phyloP scores from a whole-genome alignment of 176 grass and related monocot species.

The Rhynchospora tenuis region DNA sequence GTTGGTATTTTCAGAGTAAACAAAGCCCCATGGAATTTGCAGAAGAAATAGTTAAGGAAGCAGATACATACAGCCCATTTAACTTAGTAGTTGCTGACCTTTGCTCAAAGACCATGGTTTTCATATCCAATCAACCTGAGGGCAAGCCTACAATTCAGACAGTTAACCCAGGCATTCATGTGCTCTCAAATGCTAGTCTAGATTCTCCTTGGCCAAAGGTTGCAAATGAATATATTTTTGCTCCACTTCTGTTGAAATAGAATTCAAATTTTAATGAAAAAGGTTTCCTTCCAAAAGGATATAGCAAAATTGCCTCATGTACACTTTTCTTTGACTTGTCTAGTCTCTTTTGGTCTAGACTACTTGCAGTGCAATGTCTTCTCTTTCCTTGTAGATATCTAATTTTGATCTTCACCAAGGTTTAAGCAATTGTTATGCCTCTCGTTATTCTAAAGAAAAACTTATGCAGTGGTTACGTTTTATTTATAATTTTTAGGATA shows the following conservation, averaged over 20 bases:
- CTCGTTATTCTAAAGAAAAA: too few species aligned
- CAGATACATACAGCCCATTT: constrained; percentile 77
- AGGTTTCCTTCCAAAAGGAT: background rate
- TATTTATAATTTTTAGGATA: background rate
- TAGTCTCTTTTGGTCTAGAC: background rate
- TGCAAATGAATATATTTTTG: background rate
- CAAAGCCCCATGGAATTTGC: constrained; percentile 55
- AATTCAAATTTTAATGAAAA: background rate
- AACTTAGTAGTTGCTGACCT: constrained; percentile 80
- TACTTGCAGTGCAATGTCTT: background rate
- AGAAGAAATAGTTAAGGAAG: constrained; percentile 69
- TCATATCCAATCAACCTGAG: constrained; percentile 63
- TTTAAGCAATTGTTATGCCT: too few species aligned
- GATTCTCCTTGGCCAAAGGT: constrained; percentile 94
- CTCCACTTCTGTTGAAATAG: background rate
- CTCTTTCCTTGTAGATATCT: background rate
- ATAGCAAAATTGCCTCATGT: background rate
- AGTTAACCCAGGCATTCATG: constrained; percentile 68
- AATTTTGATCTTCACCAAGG: too few species aligned
- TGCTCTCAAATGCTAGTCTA: constrained; percentile 80
- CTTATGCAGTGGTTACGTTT: too few species aligned
- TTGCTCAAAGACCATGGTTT: constrained; percentile 62
- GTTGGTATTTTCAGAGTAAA: constrained; percentile 31
- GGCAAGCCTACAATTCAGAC: constrained; percentile 46
- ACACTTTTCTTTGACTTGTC: background rate